Percentiles rank a stretch among this genome's conserved stretches.
These are phyloP conservation scores for Ophiocordyceps camponoti-saundersi DNA, from an alignment of 2,329 filamentous ascomycete species.

Conservation along the genomic window DNA sequence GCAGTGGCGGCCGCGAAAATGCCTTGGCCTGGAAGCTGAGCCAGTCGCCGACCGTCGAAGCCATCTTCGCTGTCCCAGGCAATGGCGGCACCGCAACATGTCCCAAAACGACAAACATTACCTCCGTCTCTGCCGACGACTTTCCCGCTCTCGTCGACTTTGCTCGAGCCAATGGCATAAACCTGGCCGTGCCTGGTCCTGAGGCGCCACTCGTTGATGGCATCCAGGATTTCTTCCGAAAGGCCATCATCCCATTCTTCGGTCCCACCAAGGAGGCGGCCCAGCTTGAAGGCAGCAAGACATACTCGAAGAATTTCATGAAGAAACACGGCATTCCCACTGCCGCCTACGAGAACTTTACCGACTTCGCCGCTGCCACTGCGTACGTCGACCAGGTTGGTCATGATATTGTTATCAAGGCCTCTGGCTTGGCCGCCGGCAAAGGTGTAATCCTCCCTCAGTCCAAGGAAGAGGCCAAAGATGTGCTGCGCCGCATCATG, in stretches of 20 bases:
- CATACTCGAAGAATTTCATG: conserved; percentile 98
- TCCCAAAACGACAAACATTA: conserved; percentile 57
- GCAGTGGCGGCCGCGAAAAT: conserved; percentile 89
- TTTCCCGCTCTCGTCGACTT: conserved; percentile 63
- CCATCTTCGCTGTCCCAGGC: conserved; percentile 56
- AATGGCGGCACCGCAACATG: conserved; percentile 72
- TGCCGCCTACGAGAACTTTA: conserved; percentile 80
- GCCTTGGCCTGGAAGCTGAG: conserved; percentile 87
- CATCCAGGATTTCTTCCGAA: conserved; percentile 66
- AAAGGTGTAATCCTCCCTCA: conserved; percentile 88
- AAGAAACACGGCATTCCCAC: conserved; percentile 78
- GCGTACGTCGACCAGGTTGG: conserved; percentile 55
- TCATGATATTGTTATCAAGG: conserved; percentile 83
- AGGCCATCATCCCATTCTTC: conserved; percentile 61
- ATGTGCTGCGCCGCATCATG: conserved; percentile 81
- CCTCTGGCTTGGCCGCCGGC: conserved; percentile 76
- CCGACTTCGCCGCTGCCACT: conserved; percentile 53
- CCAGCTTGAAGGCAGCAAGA: conserved; percentile 88
- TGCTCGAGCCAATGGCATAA: conserved; percentile 54
- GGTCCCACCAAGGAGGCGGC: conserved; percentile 75
- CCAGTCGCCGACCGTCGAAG: conserved; percentile 62
- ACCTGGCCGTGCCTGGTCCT: conserved; percentile 77
- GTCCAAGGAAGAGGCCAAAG: conserved; percentile 65
- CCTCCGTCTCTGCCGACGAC: conserved; percentile 52
- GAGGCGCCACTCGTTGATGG: conserved; percentile 90